Evolutionary conservation across 2,329 filamentous ascomycete genomes (phyloP).

Genomic region (Ophiobolus disseminans): DNA sequence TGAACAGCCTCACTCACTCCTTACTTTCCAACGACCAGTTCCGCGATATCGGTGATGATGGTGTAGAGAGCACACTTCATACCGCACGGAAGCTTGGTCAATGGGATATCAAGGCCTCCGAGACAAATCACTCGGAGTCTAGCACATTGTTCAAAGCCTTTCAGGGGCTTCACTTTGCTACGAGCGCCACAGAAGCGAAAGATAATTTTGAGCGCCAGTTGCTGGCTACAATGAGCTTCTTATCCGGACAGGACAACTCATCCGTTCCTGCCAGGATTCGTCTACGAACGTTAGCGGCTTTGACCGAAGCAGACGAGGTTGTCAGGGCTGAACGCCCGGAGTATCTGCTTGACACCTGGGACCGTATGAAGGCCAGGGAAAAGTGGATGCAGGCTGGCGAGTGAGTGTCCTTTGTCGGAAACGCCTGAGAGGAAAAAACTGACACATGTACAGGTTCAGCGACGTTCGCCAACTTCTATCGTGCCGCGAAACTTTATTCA

Average conservation of each 20-base stretch:
- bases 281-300: slow-evolving; percentile 64
- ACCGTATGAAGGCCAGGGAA: slow-evolving; percentile 69
- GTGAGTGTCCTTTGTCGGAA: slow-evolving; percentile 57
- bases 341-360: slow-evolving; percentile 68
- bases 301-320: slow-evolving; percentile 84
- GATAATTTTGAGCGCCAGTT: slow-evolving; percentile 68
- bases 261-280: slow-evolving; percentile 32
- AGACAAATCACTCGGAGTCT: slow-evolving; percentile 66
- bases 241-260: slow-evolving; percentile 35
- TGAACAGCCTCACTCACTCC: slow-evolving; percentile 84
- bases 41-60: slow-evolving; percentile 63
- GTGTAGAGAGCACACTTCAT: slow-evolving; percentile 75
- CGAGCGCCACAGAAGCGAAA: slow-evolving; percentile 62
- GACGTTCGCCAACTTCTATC: slow-evolving; percentile 83
- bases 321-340: slow-evolving; percentile 66
- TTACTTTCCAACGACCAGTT: slow-evolving; percentile 73
- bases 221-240: slow-evolving; percentile 53
- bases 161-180: slow-evolving; percentile 75
- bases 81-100: slow-evolving; percentile 84
- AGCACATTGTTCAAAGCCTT: slow-evolving; percentile 81
- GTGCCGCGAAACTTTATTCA: slow-evolving; percentile 82
- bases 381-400: slow-evolving; percentile 83
- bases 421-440: background rate
- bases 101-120: slow-evolving; percentile 86
- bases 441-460: slow-evolving; percentile 64